Conservation (phyloP, 305 asterid species). For the Fraxinus xanthoxyloides region DNA sequence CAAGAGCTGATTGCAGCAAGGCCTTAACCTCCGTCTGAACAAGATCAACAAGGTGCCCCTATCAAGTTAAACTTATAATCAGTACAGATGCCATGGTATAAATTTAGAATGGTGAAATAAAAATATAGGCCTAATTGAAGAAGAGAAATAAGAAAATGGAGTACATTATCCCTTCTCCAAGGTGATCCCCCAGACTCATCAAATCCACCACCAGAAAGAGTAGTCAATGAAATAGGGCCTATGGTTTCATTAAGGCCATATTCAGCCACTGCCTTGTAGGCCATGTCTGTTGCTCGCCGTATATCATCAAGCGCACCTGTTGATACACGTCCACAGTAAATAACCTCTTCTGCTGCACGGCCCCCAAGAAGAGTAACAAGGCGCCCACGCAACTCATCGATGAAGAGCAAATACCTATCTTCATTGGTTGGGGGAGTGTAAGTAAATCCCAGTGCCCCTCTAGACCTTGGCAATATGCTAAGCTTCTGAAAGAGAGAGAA, state of each 20-base stretch:
- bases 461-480: slow-evolving; percentile 98
- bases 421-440: slow-evolving; percentile 89
- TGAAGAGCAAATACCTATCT: slow-evolving; percentile 95
- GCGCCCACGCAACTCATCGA: slow-evolving; percentile 94
- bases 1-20: slow-evolving; percentile 87
- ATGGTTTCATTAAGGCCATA: slow-evolving; percentile 82
- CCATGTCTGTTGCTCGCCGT: slow-evolving; percentile 97
- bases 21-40: slow-evolving; percentile 87
- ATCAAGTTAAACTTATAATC: slow-evolving; percentile 22
- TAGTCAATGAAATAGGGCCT: slow-evolving; percentile 87
- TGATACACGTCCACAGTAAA: slow-evolving; percentile 94
- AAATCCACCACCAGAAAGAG: slow-evolving; percentile 93
- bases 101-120: slow-evolving; percentile 12
- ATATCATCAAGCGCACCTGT: slow-evolving; percentile 99
- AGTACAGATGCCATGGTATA: slow-evolving; percentile 17
- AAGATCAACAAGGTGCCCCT: slow-evolving; percentile 97
- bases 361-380: slow-evolving; percentile 98
- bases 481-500: slow-evolving; percentile 53
- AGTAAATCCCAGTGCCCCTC: slow-evolving; percentile 97
- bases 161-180: slow-evolving; percentile 95
- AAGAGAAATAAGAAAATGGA: slow-evolving; percentile 23
- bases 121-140: slow-evolving; percentile 1
- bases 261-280: slow-evolving; percentile 99
- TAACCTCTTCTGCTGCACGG: slow-evolving; percentile 96
- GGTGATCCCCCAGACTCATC: slow-evolving; percentile 83